Evolutionary conservation across 192 early-diverging fungal species (phyloP).

Genomic region (Jimgerdemannia lactiflua): DNA sequence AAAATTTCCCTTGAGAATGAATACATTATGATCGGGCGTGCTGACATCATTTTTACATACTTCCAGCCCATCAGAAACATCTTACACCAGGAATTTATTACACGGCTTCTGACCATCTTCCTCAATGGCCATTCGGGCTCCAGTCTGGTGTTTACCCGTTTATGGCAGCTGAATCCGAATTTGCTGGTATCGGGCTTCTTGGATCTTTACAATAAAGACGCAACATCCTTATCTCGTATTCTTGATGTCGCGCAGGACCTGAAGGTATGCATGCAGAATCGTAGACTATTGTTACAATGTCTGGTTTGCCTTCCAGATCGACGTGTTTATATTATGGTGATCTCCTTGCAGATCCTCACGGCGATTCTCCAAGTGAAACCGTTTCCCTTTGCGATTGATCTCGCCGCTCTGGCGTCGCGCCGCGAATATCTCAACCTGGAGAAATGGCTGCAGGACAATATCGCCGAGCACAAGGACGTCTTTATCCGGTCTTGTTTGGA

Average conservation of each 20-base stretch:
- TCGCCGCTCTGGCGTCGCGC: conserved; percentile 75
- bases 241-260: conserved; percentile 80
- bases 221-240: conserved; percentile 50
- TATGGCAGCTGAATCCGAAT: conserved; percentile 65
- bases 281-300: neutral
- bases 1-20: no score
- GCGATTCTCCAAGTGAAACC: conserved; percentile 66
- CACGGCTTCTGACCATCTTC: conserved; percentile 59
- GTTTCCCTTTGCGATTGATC: conserved; percentile 70
- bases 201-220: conserved; percentile 73
- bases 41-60: conserved; percentile 3
- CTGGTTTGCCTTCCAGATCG: neutral
- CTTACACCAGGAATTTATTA: conserved; percentile 64
- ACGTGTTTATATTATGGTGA: neutral
- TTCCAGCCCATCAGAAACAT: conserved; percentile 39
- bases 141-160: conserved; percentile 61
- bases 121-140: conserved; percentile 61
- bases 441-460: conserved; percentile 79
- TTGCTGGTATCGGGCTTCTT: conserved; percentile 62
- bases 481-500: conserved; percentile 76
- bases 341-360: conserved; percentile 53
- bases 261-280: conserved; percentile 43
- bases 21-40: neutral
- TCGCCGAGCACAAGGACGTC: conserved; percentile 54
- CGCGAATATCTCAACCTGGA: conserved; percentile 79